Evolutionary conservation across 2,329 filamentous ascomycete genomes (phyloP).

Genomic region (Scedosporium apiospermum): DNA sequence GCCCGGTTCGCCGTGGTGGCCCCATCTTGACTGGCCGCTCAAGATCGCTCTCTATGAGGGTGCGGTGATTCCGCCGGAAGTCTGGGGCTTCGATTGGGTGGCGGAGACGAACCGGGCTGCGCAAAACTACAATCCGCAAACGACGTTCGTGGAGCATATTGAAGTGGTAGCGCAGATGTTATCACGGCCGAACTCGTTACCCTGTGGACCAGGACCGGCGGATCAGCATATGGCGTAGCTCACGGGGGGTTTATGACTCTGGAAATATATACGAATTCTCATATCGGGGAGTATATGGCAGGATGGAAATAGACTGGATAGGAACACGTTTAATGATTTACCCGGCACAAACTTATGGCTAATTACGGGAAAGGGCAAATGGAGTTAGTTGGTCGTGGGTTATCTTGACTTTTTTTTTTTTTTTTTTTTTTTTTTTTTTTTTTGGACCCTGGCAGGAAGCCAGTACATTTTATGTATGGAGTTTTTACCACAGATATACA

Average conservation of each 20-base stretch:
- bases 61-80: constrained; percentile 40
- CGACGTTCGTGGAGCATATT: constrained; percentile 7
- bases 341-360: not conserved
- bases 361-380: not conserved
- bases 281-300: not conserved
- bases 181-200: not conserved
- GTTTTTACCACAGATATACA: not conserved
- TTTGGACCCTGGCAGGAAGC: not conserved
- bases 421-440: not conserved
- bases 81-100: constrained; percentile 46
- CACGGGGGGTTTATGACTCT: too few relatives aligned
- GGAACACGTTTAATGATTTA: not conserved
- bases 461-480: not conserved
- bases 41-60: constrained; percentile 49
- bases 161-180: constrained; percentile 6
- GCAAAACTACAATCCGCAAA: constrained; percentile 18
- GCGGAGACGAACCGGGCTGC: constrained; percentile 28
- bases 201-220: not conserved
- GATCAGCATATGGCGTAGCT: not conserved
- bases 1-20: constrained; percentile 50
- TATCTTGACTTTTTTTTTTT: not conserved
- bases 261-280: not conserved
- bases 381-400: not conserved
- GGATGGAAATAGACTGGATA: not conserved
- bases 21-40: constrained; percentile 51